phyloP scores from a whole-genome alignment of 78 protist genomes.

The Isochrysis galbana region DNA sequence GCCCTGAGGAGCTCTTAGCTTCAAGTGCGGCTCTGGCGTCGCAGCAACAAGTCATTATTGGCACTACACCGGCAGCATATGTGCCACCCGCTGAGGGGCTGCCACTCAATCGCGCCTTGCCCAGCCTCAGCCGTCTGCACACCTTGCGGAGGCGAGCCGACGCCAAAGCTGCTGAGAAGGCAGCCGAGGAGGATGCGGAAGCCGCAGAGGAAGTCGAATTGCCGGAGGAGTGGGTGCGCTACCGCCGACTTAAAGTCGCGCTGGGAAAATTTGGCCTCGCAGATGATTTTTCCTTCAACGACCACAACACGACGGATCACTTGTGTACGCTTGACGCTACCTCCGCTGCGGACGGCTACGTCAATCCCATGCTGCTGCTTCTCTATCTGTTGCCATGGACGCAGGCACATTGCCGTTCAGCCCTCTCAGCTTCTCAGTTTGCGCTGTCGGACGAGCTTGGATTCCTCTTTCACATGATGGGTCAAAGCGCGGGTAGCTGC shows the following conservation, averaged over 20 bases:
- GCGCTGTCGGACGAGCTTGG: slow-evolving; percentile 16
- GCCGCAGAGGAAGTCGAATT: background rate
- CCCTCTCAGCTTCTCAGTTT: background rate
- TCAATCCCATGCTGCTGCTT: background rate
- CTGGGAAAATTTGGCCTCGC: background rate
- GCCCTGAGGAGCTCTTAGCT: background rate
- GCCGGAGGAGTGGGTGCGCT: background rate
- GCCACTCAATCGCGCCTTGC: background rate
- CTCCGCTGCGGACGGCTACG: background rate
- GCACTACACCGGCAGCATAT: background rate
- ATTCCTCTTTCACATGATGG: slow-evolving; percentile 24
- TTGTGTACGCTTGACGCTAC: background rate
- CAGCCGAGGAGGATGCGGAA: background rate
- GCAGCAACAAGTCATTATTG: background rate
- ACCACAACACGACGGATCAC: background rate
- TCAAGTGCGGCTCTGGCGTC: background rate
- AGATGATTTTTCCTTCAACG: background rate
- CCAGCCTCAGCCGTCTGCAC: background rate
- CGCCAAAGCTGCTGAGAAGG: background rate
- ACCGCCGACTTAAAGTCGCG: background rate
- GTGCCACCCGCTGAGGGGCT: background rate
- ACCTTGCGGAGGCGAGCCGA: background rate
- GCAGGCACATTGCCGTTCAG: too few relatives aligned
- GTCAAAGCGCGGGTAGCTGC: background rate
- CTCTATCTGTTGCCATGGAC: slow-evolving; percentile 16